Evolutionary conservation across 2,329 filamentous ascomycete genomes (phyloP), one percentile per base, ranked within the genome.

Genomic region (Escovopsis sp.): DNA sequence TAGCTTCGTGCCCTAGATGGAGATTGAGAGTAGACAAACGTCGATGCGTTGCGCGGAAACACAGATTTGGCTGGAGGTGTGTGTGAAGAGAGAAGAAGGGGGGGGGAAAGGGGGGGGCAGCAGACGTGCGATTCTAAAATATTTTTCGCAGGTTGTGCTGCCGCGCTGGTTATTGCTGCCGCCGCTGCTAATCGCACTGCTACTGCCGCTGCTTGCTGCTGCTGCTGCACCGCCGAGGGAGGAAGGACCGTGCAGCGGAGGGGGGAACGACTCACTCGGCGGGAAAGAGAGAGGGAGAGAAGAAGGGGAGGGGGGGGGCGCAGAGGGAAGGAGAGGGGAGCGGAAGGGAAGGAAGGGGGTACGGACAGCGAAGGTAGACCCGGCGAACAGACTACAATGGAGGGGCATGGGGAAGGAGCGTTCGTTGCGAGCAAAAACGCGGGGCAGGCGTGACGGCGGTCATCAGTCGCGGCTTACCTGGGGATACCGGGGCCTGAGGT

Each of bases 1-100:
- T 87, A 84, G 83, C 83, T 87, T 76, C 67, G 82, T 85, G 83
- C 83, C 83, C 83, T 87, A 87, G 82, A 79, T 65, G 65, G 58
- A 53, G 53, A 53, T 59, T 61, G 54, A 52, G 51, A 55, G 55
- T 59, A 58, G 63, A 65, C 63, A 65, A 61, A 66, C 63, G 63
- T 52, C 63, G 60, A 58, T 63, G 63, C 63, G 63, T 66, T 66
- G 63, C 61, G 62, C 63, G 63, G 62, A 64, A 59, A 66, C 62
- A 65, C 63, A 64, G 57, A 54, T 53, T 58, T 64, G 58, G 55
- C 60, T 64, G 59, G 55, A 56, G 54, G 56, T 59, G 57, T 67
- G 64, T 67, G 62, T 63, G 65, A 60, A 50, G 55, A 30, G 28
- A 30, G 28, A 10, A 30, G 28, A 30, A 56, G 54, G 51, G 55